Evolutionary conservation across 331 rosid genomes (phyloP), one percentile per base, ranked within the genome.

Genomic region (Dryas integrifolia): DNA sequence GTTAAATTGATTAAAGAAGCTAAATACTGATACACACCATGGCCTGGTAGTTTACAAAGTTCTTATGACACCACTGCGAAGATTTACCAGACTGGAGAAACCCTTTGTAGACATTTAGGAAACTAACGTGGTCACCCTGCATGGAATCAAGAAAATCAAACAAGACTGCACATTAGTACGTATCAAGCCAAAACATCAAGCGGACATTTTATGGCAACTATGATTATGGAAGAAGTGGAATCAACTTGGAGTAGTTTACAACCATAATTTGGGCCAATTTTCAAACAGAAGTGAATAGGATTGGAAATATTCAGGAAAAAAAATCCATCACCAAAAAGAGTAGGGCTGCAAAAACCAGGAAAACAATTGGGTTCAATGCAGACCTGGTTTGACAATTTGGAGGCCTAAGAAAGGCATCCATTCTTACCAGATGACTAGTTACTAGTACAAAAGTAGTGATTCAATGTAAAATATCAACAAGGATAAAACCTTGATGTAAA

Each of bases 31-130:
- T 65, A 77, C 97, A 8, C 72, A 94, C 98, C 98, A 94, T 94
- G 67, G 97, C 92, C 14, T 94, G 97, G 83, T 91, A 94, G 87
- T 94, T 94, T 70, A 94, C 74, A 56, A 63, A 85, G 84, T 94
- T 89, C 86, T 80, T 94, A 79, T 94, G 91, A 76, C 98, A 91
- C 98, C 98, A 94, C 79, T 88, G 97, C 26, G 98, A 80, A 72
- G 96, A 94, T 88, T 91, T 94, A 70, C 97, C 83, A 81, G 96
- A 91, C 85, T 89, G 96, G 72, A 85, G 96, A 86, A 91, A 94
- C 48, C 92, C 97, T 81, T 94, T 94, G 67, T 89, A 89, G 70
- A 94, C 88, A 78, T 94, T 91, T 71, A 94, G 90, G 89, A 93
- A 93, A 0, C 96, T 91, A 72, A 93, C 89, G 72, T 91, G 96